phyloP scores from a whole-genome alignment of 2,329 filamentous ascomycete species.

The Fusarium nanum region DNA sequence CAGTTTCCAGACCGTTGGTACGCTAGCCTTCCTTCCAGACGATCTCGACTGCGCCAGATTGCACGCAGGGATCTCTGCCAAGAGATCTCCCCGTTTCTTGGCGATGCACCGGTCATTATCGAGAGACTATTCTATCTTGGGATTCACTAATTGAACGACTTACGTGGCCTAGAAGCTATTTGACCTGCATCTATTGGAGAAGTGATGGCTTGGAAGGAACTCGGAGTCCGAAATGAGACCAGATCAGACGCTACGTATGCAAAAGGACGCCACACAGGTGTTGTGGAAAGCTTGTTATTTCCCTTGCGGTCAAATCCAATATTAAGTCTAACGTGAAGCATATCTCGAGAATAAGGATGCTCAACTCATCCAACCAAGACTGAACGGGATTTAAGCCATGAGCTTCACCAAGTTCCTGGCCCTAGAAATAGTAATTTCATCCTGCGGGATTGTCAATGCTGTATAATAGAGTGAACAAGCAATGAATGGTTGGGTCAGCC shows the following conservation, averaged over 20 bases:
- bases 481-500: neutral
- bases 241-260: accelerated
- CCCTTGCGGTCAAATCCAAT: neutral
- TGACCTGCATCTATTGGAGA: neutral
- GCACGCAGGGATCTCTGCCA: neutral
- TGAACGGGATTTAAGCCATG: accelerated
- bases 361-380: too few relatives aligned
- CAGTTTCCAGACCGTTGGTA: neutral
- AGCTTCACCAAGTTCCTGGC: too few relatives aligned
- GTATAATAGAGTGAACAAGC: too few relatives aligned
- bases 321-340: neutral
- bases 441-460: too few relatives aligned
- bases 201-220: neutral
- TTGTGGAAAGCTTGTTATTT: too few relatives aligned
- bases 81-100: neutral
- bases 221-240: neutral
- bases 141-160: neutral
- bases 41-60: neutral
- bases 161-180: neutral
- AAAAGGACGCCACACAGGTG: too few relatives aligned
- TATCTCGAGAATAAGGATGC: accelerated
- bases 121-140: neutral
- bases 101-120: neutral
- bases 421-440: too few relatives aligned
- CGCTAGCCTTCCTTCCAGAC: neutral